Percentiles rank a stretch among this genome's conserved stretches.
phyloP scores from a whole-genome alignment of 768 basidiomycete genomes.

The Tylopilus balloui region DNA sequence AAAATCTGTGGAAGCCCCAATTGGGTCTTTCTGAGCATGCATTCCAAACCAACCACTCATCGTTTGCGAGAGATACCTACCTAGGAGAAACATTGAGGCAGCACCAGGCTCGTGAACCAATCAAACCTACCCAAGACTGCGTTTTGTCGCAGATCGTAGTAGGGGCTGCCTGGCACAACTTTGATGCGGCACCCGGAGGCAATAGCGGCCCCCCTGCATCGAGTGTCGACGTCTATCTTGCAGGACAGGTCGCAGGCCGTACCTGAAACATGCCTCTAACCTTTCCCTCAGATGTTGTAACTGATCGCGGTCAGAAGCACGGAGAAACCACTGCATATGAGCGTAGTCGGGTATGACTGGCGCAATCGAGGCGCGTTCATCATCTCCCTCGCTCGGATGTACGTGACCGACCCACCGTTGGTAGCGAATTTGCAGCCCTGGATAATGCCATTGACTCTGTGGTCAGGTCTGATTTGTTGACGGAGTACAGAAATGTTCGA shows the following conservation, averaged over 20 bases:
- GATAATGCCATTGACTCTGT: slow-evolving; percentile 76
- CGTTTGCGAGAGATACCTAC: slow-evolving; percentile 46
- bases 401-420: slow-evolving; percentile 65
- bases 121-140: slow-evolving; percentile 43
- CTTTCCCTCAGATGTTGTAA: slow-evolving; percentile 51
- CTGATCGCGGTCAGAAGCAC: slow-evolving; percentile 61
- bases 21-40: slow-evolving; percentile 30
- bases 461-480: slow-evolving; percentile 82
- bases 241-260: slow-evolving; percentile 23
- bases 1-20: slow-evolving; percentile 72
- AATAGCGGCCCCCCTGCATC: slow-evolving; percentile 55
- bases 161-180: slow-evolving; percentile 38
- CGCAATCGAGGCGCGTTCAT: neutral
- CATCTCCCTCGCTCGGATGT: neutral
- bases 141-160: slow-evolving; percentile 60
- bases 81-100: slow-evolving; percentile 31
- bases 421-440: slow-evolving; percentile 62
- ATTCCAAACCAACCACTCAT: slow-evolving; percentile 44
- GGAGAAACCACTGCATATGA: slow-evolving; percentile 65
- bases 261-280: slow-evolving; percentile 71
- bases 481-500: slow-evolving; percentile 72
- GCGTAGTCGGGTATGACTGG: slow-evolving; percentile 83
- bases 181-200: slow-evolving; percentile 57
- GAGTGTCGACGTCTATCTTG: slow-evolving; percentile 6
- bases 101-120: neutral